A percentile compares a stretch with the other conserved stretches of the same genome.
phyloP scores from a whole-genome alignment of 164 flowering plant genomes.

The Vitis cinerea region DNA sequence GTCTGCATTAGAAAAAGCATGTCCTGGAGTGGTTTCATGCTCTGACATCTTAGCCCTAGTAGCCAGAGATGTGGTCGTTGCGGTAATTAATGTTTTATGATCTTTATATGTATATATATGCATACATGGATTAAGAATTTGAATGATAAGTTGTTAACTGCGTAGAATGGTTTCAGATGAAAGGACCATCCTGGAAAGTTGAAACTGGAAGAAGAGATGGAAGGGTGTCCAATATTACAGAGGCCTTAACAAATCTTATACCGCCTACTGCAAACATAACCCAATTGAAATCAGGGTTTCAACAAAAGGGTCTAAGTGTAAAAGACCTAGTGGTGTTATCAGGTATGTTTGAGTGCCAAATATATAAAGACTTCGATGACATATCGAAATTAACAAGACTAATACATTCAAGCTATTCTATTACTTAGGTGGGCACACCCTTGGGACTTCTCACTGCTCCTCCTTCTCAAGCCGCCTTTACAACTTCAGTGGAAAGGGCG shows the following conservation, averaged over 20 bases:
- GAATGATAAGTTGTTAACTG: too few species aligned
- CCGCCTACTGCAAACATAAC: conserved; percentile 47
- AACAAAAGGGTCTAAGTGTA: conserved; percentile 35
- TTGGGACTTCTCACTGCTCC: conserved; percentile 55
- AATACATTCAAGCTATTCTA: neutral
- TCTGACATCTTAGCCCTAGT: conserved; percentile 40
- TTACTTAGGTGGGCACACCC: conserved; percentile 54
- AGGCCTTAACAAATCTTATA: conserved; percentile 39
- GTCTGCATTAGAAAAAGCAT: conserved; percentile 28
- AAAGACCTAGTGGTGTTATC: conserved; percentile 66
- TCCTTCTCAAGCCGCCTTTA: conserved; percentile 47
- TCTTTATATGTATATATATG: too few species aligned
- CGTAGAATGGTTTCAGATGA: conserved; percentile 14
- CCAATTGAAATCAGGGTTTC: conserved; percentile 26
- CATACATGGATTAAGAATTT: neutral
- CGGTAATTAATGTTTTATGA: conserved; percentile 5
- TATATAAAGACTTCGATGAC: too few species aligned
- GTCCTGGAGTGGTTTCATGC: conserved; percentile 47
- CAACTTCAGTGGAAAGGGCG: conserved; percentile 68
- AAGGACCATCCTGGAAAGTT: conserved; percentile 48
- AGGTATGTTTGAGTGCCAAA: conserved; percentile 28
- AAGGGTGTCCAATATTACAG: conserved; percentile 32
- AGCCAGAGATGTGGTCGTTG: conserved; percentile 29
- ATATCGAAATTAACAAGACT: neutral
- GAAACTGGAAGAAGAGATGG: conserved; percentile 76